These are phyloP conservation scores for Ascochyta viciae-villosae DNA, from an alignment of 2,329 filamentous ascomycete genomes.

Conservation along the genomic window DNA sequence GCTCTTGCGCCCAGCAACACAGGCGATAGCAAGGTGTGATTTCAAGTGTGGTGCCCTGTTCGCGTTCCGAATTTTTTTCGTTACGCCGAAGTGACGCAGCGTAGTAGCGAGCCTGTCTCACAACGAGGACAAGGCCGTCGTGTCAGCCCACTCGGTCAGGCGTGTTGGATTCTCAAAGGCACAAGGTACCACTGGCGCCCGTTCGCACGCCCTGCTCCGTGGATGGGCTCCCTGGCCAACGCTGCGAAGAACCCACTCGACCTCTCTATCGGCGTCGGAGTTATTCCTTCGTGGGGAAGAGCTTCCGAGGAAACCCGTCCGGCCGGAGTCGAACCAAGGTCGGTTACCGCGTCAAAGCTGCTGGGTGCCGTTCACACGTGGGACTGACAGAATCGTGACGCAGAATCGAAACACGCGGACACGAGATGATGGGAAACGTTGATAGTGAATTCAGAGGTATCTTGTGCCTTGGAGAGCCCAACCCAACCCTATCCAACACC, in stretches of 20 bases:
- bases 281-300: constrained; percentile 23
- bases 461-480: constrained; percentile 1
- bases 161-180: not conserved
- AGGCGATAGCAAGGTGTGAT: not conserved
- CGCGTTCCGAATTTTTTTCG: not conserved
- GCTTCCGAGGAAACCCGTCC: constrained; percentile 6
- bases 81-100: not conserved
- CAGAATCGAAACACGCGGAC: not conserved
- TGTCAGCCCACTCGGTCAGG: no score
- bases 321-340: not conserved
- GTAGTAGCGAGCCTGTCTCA: not conserved
- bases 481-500: constrained; percentile 2
- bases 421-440: constrained; percentile 30
- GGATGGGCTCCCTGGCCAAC: not conserved
- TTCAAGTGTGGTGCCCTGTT: not conserved
- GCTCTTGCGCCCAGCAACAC: not conserved
- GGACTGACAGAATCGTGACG: constrained; percentile 5
- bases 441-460: constrained; percentile 15
- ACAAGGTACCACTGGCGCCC: not conserved
- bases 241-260: constrained; percentile 4
- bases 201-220: not conserved
- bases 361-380: constrained; percentile 4
- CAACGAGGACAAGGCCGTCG: no score
- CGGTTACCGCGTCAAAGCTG: constrained; percentile 8
- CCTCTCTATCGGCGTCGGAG: constrained; percentile 21